phyloP scores from a whole-genome alignment of 1,139 yeast species.

The Candida sp. region DNA sequence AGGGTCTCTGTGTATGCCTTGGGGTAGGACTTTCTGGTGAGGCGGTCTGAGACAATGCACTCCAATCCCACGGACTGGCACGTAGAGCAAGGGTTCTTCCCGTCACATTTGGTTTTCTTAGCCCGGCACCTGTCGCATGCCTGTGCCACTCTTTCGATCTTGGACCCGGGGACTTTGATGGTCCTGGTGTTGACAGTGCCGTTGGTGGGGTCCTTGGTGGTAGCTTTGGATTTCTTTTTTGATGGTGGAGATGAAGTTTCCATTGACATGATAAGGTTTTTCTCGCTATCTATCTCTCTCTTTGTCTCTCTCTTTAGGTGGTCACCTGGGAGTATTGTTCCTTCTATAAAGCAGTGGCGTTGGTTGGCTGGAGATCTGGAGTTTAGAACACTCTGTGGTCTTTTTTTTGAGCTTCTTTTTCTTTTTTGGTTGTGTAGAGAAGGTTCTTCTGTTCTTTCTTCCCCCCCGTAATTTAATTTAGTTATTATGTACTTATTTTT shows the following conservation, averaged over 20 bases:
- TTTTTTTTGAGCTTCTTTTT: neutral
- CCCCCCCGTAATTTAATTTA: neutral
- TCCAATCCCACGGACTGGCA: slow-evolving; percentile 48
- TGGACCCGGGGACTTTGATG: slow-evolving; percentile 66
- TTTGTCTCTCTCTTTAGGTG: no score
- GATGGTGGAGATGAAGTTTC: slow-evolving; percentile 4
- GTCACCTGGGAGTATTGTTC: neutral
- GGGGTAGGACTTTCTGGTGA: slow-evolving; percentile 51
- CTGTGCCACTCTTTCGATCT: slow-evolving; percentile 68
- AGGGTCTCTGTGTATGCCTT: slow-evolving; percentile 53
- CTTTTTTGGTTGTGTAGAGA: neutral
- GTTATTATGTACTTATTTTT: neutral
- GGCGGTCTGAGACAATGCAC: slow-evolving; percentile 50
- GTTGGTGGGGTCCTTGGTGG: slow-evolving; percentile 13
- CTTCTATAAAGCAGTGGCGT: neutral
- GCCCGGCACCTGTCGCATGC: slow-evolving; percentile 90
- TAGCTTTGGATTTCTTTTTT: slow-evolving; percentile 16
- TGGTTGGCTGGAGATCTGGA: neutral
- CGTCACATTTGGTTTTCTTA: slow-evolving; percentile 77
- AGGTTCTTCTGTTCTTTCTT: neutral
- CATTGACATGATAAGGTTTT: neutral
- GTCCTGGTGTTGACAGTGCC: slow-evolving; percentile 44
- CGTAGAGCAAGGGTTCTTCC: slow-evolving; percentile 56
- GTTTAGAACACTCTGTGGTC: neutral
- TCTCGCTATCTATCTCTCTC: no score